Evolutionary conservation across 768 basidiomycete species (phyloP).

Genomic region (Podaxis pistillaris): DNA sequence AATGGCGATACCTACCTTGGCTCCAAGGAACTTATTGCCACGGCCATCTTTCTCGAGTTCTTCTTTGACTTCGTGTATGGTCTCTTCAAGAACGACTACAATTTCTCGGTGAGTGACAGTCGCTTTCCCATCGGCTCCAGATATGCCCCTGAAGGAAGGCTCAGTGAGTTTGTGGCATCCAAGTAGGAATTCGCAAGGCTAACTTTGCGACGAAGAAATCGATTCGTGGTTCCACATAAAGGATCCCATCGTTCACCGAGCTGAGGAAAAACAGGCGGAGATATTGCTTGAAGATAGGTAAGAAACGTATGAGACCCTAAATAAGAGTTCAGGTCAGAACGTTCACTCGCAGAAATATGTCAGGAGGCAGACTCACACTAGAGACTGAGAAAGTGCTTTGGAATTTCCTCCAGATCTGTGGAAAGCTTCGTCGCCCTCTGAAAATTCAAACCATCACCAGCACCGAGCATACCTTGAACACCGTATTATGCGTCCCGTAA

Average conservation of each 20-base stretch:
- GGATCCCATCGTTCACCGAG: constrained; percentile 69
- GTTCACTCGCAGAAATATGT: background rate
- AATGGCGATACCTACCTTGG: constrained; percentile 41
- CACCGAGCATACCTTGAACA: constrained; percentile 47
- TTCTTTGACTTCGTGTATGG: constrained; percentile 50
- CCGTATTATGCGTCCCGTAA: constrained; percentile 70
- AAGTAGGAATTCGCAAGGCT: constrained; percentile 15
- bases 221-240: constrained; percentile 66
- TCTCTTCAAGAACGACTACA: constrained; percentile 51
- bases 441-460: background rate
- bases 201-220: constrained; percentile 58
- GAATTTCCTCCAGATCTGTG: constrained; percentile 79
- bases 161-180: background rate
- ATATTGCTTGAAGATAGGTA: constrained; percentile 60
- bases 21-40: constrained; percentile 62
- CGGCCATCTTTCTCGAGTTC: constrained; percentile 52
- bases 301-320: constrained; percentile 47
- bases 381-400: constrained; percentile 49
- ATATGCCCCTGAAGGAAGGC: constrained; percentile 44
- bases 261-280: constrained; percentile 60
- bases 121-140: constrained; percentile 52
- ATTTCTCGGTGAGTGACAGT: constrained; percentile 60
- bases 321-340: background rate
- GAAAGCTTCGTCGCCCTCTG: background rate
- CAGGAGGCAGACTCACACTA: constrained; percentile 32